These are phyloP conservation scores for Golubevia sp. DNA, from an alignment of 1,284 basidiomycete genomes.

Conservation along the genomic window DNA sequence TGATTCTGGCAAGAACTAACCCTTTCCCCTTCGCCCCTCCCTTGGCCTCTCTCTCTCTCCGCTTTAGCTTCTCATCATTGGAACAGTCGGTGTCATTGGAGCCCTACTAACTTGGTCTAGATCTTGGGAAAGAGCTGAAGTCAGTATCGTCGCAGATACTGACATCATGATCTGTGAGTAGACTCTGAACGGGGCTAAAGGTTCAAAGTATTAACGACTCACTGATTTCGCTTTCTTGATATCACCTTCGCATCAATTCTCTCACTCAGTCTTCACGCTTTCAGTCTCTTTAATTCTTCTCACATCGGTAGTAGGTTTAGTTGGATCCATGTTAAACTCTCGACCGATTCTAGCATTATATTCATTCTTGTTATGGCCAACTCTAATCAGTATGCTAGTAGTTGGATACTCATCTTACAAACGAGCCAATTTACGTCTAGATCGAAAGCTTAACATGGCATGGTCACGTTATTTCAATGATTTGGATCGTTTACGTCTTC, in stretches of 20 bases:
- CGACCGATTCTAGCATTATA: conserved; percentile 61
- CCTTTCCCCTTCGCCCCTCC: no score
- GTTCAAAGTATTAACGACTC: neutral
- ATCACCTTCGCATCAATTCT: neutral
- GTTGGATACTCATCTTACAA: conserved; percentile 60
- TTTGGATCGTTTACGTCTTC: conserved; percentile 41
- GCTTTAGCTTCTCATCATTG: conserved; percentile 9
- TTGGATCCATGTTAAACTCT: conserved; percentile 52
- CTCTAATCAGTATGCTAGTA: conserved; percentile 48
- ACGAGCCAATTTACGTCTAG: conserved; percentile 48
- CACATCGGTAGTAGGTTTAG: conserved; percentile 68
- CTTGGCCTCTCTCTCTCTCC: neutral
- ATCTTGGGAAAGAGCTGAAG: conserved; percentile 11
- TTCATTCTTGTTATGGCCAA: conserved; percentile 60
- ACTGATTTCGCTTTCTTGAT: neutral
- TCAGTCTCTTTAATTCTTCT: conserved; percentile 12
- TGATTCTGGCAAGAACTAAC: no score
- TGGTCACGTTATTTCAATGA: conserved; percentile 59
- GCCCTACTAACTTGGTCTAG: conserved; percentile 11
- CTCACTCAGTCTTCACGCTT: conserved; percentile 5
- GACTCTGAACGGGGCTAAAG: neutral
- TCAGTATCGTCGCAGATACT: conserved; percentile 9
- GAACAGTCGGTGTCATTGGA: conserved; percentile 3
- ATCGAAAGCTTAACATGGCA: conserved; percentile 58
- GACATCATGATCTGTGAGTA: conserved; percentile 14